Percentiles rank a stretch among this genome's conserved stretches.
Evolutionary conservation across 768 basidiomycete genomes (phyloP).

Genomic region (Kwoniella botswanensis): DNA sequence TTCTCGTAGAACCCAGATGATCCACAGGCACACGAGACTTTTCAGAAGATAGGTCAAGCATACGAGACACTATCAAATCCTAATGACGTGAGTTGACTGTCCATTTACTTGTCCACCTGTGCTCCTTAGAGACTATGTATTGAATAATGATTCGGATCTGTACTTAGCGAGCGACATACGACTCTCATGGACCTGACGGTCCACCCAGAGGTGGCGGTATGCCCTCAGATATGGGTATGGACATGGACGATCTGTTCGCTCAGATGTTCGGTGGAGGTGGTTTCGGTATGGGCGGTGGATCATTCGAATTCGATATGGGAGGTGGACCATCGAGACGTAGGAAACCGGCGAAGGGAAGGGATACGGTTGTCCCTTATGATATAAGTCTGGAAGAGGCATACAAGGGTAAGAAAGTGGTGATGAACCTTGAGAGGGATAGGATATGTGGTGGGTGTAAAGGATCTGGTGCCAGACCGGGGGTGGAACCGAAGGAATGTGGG

Average conservation of each 20-base stretch:
- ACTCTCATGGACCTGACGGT: slow-evolving; percentile 49
- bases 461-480: slow-evolving; percentile 80
- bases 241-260: slow-evolving; percentile 58
- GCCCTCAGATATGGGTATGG: slow-evolving; percentile 61
- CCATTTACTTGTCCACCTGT: too few relatives aligned
- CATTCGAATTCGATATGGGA: slow-evolving; percentile 68
- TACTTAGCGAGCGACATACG: slow-evolving; percentile 50
- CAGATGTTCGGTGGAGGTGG: slow-evolving; percentile 64
- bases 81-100: slow-evolving; percentile 35
- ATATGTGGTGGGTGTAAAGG: slow-evolving; percentile 81
- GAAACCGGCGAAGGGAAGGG: slow-evolving; percentile 41
- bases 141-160: not conserved
- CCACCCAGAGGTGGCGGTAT: slow-evolving; percentile 37
- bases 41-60: slow-evolving; percentile 89
- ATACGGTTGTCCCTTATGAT: slow-evolving; percentile 62
- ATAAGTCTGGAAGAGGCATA: slow-evolving; percentile 92
- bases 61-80: slow-evolving; percentile 54
- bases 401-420: slow-evolving; percentile 83
- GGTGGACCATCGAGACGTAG: slow-evolving; percentile 14
- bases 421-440: slow-evolving; percentile 85
- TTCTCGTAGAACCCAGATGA: slow-evolving; percentile 78
- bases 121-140: not conserved
- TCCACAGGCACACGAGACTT: slow-evolving; percentile 77
- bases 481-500: slow-evolving; percentile 81
- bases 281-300: slow-evolving; percentile 65